These are phyloP conservation scores for Ophiosphaerella herpotricha DNA, from an alignment of 2,329 filamentous ascomycete species.

Conservation along the genomic window DNA sequence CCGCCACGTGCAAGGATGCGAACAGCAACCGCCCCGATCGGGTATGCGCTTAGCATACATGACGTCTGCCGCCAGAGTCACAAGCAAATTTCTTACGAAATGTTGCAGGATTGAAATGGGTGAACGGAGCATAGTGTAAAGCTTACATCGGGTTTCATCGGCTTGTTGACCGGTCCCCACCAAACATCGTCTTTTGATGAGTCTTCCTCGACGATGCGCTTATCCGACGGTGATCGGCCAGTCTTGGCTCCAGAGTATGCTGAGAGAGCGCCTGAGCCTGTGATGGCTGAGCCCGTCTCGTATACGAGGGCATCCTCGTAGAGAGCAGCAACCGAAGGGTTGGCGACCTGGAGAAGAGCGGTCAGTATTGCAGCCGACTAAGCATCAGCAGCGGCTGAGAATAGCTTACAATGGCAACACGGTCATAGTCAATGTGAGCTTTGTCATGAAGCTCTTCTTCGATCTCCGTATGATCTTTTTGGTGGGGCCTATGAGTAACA, in stretches of 20 bases:
- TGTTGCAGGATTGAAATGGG: slow-evolving; percentile 12
- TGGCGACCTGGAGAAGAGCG: slow-evolving; percentile 64
- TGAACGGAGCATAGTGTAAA: slow-evolving; percentile 12
- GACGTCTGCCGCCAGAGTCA: slow-evolving; percentile 40
- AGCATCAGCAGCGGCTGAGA: background rate
- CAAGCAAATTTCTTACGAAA: slow-evolving; percentile 26
- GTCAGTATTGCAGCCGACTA: slow-evolving; percentile 15
- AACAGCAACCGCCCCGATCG: slow-evolving; percentile 28
- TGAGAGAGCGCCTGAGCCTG: slow-evolving; percentile 89
- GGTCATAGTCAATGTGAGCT: slow-evolving; percentile 98
- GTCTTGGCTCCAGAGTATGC: slow-evolving; percentile 99
- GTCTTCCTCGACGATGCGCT: slow-evolving; percentile 93
- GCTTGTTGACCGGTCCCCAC: slow-evolving; percentile 99
- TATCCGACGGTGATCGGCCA: slow-evolving; percentile 93
- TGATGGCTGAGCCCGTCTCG: slow-evolving; percentile 97
- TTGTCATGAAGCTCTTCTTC: slow-evolving; percentile 97
- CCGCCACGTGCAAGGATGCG: slow-evolving; percentile 35
- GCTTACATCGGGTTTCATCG: slow-evolving; percentile 94
- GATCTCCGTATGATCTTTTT: slow-evolving; percentile 87
- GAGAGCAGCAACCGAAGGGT: slow-evolving; percentile 91
- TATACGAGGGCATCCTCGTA: slow-evolving; percentile 99
- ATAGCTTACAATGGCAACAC: slow-evolving; percentile 86
- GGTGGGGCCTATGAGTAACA: slow-evolving; percentile 64
- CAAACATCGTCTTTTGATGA: slow-evolving; percentile 90
- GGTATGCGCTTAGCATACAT: slow-evolving; percentile 38